These are phyloP conservation scores for Cladosporium phlei DNA, from an alignment of 2,329 filamentous ascomycete genomes.

Conservation along the genomic window DNA sequence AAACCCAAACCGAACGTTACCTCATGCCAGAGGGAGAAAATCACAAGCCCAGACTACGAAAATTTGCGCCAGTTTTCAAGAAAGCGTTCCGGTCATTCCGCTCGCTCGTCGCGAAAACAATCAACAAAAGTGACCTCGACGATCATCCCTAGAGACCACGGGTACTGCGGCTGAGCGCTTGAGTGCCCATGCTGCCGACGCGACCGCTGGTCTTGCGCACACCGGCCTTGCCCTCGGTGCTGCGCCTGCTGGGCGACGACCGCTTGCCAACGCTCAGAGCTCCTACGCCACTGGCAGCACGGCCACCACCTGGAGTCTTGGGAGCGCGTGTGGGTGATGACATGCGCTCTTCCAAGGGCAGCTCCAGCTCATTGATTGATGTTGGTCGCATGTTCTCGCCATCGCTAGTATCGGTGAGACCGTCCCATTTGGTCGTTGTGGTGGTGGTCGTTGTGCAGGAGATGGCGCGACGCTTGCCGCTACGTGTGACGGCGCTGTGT, in stretches of 20 bases:
- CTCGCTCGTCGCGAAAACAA: conserved; percentile 7
- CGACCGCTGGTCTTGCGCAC: conserved; percentile 50
- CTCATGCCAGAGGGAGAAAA: background rate
- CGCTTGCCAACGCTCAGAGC: conserved; percentile 44
- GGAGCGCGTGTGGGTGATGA: conserved; percentile 27
- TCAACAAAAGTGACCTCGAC: background rate
- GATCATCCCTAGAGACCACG: conserved; percentile 1
- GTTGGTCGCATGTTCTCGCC: conserved; percentile 37
- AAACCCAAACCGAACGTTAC: too few relatives aligned
- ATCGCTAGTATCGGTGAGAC: conserved; percentile 43
- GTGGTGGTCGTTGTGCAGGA: conserved; percentile 72
- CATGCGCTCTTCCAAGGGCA: conserved; percentile 22
- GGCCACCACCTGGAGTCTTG: conserved; percentile 41
- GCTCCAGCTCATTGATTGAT: conserved; percentile 23
- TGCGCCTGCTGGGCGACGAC: conserved; percentile 41
- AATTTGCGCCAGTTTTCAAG: background rate
- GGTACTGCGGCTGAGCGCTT: conserved; percentile 5
- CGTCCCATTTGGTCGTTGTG: conserved; percentile 44
- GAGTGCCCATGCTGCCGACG: conserved; percentile 42
- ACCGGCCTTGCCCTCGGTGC: conserved; percentile 44
- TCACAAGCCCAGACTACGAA: conserved; percentile 1
- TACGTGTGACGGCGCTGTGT: conserved; percentile 52
- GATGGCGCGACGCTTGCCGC: conserved; percentile 63
- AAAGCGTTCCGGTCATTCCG: background rate
- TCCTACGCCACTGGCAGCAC: conserved; percentile 40